Conservation (phyloP, 352 stramenopile genomes). For the Globisporangium rhizosaccharum region DNA sequence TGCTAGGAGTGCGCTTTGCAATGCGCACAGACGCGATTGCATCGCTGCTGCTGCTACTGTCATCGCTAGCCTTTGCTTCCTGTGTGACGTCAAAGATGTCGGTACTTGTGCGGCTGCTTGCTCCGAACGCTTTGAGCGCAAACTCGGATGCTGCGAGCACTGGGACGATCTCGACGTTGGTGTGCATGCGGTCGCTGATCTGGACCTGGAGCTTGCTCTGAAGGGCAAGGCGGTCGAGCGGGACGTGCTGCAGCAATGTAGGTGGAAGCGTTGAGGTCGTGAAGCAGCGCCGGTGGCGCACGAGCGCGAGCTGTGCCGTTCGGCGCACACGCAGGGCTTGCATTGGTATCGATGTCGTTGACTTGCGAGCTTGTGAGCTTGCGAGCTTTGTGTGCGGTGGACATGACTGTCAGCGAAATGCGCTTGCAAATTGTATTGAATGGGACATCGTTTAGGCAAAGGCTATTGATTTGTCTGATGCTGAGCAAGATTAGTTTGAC, state of each 20-base stretch:
- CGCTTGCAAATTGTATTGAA: no score
- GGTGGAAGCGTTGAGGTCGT: background rate
- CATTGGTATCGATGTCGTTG: constrained; percentile 10
- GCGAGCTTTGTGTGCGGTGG: background rate
- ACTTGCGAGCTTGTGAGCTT: no score
- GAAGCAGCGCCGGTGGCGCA: constrained; percentile 1
- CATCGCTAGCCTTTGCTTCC: constrained; percentile 2
- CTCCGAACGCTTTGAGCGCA: constrained; percentile 22
- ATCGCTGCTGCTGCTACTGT: background rate
- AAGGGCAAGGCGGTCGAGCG: constrained; percentile 33
- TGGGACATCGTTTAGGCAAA: no score
- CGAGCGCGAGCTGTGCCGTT: background rate
- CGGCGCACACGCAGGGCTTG: background rate
- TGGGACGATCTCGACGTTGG: constrained; percentile 41
- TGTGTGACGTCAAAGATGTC: constrained; percentile 22
- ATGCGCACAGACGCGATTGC: constrained; percentile 23
- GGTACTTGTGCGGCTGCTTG: background rate
- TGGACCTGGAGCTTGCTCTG: constrained; percentile 40
- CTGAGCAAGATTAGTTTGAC: no score
- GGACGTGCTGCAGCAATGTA: constrained; percentile 15
- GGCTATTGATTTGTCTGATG: no score
- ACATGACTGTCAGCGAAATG: no score
- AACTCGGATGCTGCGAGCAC: constrained; percentile 49
- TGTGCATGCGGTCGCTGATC: constrained; percentile 24
- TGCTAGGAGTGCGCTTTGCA: constrained; percentile 13